These are phyloP conservation scores for Haplosporangium sp. DNA, from an alignment of 371 early-diverging fungal genomes.

Conservation along the genomic window DNA sequence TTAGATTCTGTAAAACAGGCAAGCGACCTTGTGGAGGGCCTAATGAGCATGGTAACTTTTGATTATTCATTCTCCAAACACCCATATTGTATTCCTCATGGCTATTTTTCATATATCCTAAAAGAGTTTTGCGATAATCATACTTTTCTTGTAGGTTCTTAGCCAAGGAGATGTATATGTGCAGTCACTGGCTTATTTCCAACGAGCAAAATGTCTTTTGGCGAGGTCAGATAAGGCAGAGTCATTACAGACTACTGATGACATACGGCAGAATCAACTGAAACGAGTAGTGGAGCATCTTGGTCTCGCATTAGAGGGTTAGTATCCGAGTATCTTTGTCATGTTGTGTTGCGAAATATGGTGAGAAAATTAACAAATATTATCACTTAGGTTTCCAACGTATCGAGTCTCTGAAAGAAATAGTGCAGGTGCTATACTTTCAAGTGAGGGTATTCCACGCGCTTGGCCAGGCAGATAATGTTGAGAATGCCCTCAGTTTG, in stretches of 20 bases:
- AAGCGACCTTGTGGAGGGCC: slow-evolving; percentile 25
- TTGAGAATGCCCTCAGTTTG: slow-evolving; percentile 3
- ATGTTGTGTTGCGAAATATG: background rate
- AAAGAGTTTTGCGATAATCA: background rate
- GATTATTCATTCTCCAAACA: background rate
- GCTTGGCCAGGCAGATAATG: slow-evolving; percentile 4
- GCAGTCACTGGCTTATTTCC: slow-evolving; percentile 36
- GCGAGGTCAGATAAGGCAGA: slow-evolving; percentile 9
- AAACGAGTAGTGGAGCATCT: slow-evolving; percentile 6
- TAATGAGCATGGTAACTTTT: slow-evolving; percentile 26
- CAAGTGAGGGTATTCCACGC: slow-evolving; percentile 21
- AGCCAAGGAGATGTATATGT: slow-evolving; percentile 40
- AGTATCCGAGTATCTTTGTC: background rate
- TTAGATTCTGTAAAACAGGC: slow-evolving; percentile 30
- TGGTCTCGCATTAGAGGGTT: slow-evolving; percentile 18
- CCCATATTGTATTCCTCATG: too few relatives aligned
- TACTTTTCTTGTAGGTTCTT: slow-evolving; percentile 14
- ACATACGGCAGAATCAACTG: background rate
- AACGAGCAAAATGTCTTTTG: slow-evolving; percentile 36
- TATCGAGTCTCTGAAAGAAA: slow-evolving; percentile 27
- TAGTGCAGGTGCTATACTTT: slow-evolving; percentile 39
- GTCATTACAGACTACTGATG: background rate
- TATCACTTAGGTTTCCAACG: slow-evolving; percentile 17
- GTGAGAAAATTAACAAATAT: background rate
- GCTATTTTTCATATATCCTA: background rate